Evolutionary conservation across 1,139 yeast genomes (phyloP).

Genomic region (Protomyces inundatus): DNA sequence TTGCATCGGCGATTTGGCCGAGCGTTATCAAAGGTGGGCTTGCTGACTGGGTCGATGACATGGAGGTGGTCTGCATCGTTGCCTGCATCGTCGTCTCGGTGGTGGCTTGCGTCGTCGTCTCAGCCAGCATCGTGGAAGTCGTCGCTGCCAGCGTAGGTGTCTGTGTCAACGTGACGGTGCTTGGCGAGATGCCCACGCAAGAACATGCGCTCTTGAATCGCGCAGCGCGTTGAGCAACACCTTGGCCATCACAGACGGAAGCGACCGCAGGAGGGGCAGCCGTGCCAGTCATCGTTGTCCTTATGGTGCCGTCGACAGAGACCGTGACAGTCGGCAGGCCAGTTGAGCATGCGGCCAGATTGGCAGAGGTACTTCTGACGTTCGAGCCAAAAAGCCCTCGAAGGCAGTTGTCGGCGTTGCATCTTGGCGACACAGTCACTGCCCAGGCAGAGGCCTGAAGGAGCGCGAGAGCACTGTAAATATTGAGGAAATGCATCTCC

Average conservation of each 20-base stretch:
- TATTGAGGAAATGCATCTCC: too few relatives aligned
- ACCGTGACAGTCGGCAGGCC: not conserved
- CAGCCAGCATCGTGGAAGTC: too few relatives aligned
- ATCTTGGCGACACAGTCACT: not conserved
- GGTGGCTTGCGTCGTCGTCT: too few relatives aligned
- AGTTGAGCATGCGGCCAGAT: not conserved
- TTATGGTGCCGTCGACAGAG: not conserved
- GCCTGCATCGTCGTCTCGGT: too few relatives aligned
- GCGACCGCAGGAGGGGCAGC: not conserved
- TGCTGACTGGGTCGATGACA: too few relatives aligned
- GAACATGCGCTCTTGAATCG: not conserved
- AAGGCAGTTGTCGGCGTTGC: not conserved
- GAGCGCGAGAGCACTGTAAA: too few relatives aligned
- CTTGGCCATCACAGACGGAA: not conserved
- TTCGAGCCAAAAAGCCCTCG: not conserved
- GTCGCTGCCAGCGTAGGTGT: too few relatives aligned
- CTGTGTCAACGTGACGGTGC: not conserved
- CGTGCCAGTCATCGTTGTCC: not conserved
- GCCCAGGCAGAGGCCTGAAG: too few relatives aligned
- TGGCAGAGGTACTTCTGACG: not conserved
- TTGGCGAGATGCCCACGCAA: not conserved
- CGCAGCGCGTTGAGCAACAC: not conserved
- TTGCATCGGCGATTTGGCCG: too few relatives aligned
- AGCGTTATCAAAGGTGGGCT: too few relatives aligned
- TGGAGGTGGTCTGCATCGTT: too few relatives aligned